These are phyloP conservation scores for Penicillium canariense DNA, from an alignment of 495 filamentous ascomycete species.

Conservation along the genomic window DNA sequence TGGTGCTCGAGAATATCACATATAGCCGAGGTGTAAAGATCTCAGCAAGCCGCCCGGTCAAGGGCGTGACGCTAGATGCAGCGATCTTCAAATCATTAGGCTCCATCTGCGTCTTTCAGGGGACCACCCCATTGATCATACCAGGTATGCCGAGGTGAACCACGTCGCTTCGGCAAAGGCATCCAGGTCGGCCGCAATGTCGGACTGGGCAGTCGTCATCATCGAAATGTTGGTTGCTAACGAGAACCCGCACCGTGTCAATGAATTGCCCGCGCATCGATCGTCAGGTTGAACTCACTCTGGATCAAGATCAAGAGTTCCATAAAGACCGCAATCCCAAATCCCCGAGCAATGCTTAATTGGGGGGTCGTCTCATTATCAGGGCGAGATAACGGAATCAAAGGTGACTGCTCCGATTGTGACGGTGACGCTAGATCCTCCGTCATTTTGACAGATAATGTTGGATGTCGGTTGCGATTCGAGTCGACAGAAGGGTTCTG, in stretches of 20 bases:
- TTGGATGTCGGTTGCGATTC: not conserved
- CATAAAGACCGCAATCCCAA: conserved; percentile 17
- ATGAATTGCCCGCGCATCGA: not conserved
- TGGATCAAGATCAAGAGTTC: conserved; percentile 29
- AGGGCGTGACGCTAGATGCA: conserved; percentile 61
- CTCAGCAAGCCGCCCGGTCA: conserved; percentile 63
- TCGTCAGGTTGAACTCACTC: conserved; percentile 2
- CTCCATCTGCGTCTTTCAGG: not conserved
- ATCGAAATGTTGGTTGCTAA: conserved; percentile 71
- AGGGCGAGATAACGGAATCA: conserved; percentile 11
- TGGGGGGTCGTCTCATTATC: conserved; percentile 4
- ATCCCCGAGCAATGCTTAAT: conserved; percentile 12
- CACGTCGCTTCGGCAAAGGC: conserved; percentile 68
- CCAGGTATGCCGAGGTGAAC: conserved; percentile 71
- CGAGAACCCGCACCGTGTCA: not conserved
- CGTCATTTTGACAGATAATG: conserved; percentile 1
- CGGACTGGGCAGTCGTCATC: conserved; percentile 71
- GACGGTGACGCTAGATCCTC: conserved; percentile 26
- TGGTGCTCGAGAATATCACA: conserved; percentile 52
- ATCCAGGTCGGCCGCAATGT: conserved; percentile 68
- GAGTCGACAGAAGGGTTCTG: not conserved
- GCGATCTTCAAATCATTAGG: conserved; percentile 51
- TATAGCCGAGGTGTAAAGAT: conserved; percentile 65
- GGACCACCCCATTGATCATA: conserved; percentile 15
- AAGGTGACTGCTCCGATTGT: conserved; percentile 28